Evolutionary conservation across 768 basidiomycete species (phyloP), one percentile per base, ranked within the genome.

Genomic region (Daedalea quercina): DNA sequence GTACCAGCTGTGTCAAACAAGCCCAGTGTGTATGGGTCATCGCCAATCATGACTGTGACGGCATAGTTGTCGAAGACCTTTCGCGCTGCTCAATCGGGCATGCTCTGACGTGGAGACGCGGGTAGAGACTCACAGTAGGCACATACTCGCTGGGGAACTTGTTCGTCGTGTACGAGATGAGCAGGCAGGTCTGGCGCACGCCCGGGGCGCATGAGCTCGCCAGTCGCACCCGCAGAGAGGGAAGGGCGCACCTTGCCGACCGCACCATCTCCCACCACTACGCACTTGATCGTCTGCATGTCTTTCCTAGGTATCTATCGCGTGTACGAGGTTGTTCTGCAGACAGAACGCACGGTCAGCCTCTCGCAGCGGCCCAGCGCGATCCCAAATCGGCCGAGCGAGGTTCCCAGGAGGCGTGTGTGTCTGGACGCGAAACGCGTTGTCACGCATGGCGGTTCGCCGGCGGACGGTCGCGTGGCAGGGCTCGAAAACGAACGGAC

Each of bases 11-110:
- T 99, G 79, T 99, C 96, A 71, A 98, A 99, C 60, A 99, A 71
- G 52, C 96, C 96, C 66, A 99, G 75, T 59, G 96, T 98, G 71
- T 98, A 98, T 50, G 96, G 95, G 72, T 98, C 95, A 65, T 98
- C 96, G 50, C 95, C 95, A 73, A 99, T 98, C 96, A 99, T 98
- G 54, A 99, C 96, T n/a, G 95, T 98, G 57, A 98, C 96, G 56
- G 96, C 96, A 73, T 94, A 94, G 73, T 95, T 95, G 73, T 95
- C 91, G 70, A 94, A 94, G 54, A 93, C 87, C 90, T 91, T 25
- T 11, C 26, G 31, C 4, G 12, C 19, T 45, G 3, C 28, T 24
- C 40, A 37, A 31, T 51, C 43, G 4, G 19, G 20, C 20, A 35
- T 48, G 22, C n/a, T 48, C 41, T 26, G 17, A 22, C 28, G 35